Evolutionary conservation across 805 yeast species (phyloP), one percentile per base, ranked within the genome.

Genomic region (Metschnikowia colocasiae): DNA sequence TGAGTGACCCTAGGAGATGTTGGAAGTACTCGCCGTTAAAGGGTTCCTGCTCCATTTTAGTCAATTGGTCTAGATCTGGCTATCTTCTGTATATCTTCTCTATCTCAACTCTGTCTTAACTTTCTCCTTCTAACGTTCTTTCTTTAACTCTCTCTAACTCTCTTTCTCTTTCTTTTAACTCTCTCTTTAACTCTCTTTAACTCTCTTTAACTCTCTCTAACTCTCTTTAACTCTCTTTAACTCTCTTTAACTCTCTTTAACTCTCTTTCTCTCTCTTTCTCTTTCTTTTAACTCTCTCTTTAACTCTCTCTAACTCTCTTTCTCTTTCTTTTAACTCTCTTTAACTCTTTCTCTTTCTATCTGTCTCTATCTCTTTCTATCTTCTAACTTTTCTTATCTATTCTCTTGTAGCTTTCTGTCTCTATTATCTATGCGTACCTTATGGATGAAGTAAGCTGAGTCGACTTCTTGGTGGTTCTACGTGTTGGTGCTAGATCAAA

Each of bases 1-100:
- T 68, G n/a, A 70, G 61, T 36, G 66, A 62, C 15, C 56, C 50
- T 40, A 71, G 60, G 31, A 65, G 60, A 46, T 63, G 62, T 50
- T 61, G 61, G 54, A 58, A 68, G 51, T 61, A 59, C 19, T 64
- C 65, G 31, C 42, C 56, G 45, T 55, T 59, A 48, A 62, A 61
- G 22, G 56, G 57, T 37, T 61, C 64, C 33, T 59, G 62, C 13
- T 40, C 43, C 54, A 48, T 54, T 26, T 23, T 23, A 20, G 7
- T 10, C 30, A 13, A 10, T 27, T 3, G 30, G 12, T 27, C 12
- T 27, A 27, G 30, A n/a, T n/a, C n/a, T n/a, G n/a, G n/a, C n/a
- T n/a, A n/a, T n/a, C n/a, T n/a, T n/a, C n/a, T n/a, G n/a, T n/a
- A n/a, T n/a, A n/a, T n/a, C n/a, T n/a, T n/a, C n/a, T n/a, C n/a